Evolutionary conservation across 345 rosid genomes (phyloP), one percentile per base, ranked within the genome.

Genomic region (Eucalyptus curtisii): DNA sequence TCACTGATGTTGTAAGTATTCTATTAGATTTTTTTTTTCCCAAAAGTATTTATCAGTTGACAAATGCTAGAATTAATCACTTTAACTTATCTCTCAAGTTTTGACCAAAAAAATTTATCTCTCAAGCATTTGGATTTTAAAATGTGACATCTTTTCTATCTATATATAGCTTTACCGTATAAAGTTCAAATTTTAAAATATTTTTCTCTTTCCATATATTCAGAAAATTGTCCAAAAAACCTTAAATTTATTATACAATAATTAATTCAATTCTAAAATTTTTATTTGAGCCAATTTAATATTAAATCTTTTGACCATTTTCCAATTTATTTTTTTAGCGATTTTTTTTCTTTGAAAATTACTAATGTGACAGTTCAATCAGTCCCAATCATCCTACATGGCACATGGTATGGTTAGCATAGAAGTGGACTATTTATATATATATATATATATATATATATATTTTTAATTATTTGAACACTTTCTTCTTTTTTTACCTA

Each of bases 391-490:
- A 16, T 64, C 10, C 19, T n/a, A n/a, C 19, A 30, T 64, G 40
- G 81, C 25, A 10, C 0, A 0, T 33, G 81, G 45, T 7, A 19
- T 2, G 11, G 3, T 71, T 10, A 20, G 45, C 13, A 37, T 5
- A 9, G 0, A 37, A 5, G 2, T 33, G 2, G 2, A 71, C 25
- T 71, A 19, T 33, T 2, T 68, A 0, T 33, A 12, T 10, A 68
- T 17, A 50, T 16, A 16, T 10, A 37, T 37, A 37, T 42, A 42
- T 42, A 42, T 42, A 42, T 42, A 40, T 40, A 42, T 37, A 37
- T 37, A 37, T 13, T 66, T 17, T 1, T 2, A 11, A 71, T 37
- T 19, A 19, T 37, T 0, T 19, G 2, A 10, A 37, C 24, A 5
- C 22, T 37, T 37, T 37, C 9, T 19, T 33, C 24, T 22, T 19